Percentiles rank a stretch among this genome's conserved stretches.
phyloP scores from a whole-genome alignment of 148 eudicot genomes.

The Camellia japonica region DNA sequence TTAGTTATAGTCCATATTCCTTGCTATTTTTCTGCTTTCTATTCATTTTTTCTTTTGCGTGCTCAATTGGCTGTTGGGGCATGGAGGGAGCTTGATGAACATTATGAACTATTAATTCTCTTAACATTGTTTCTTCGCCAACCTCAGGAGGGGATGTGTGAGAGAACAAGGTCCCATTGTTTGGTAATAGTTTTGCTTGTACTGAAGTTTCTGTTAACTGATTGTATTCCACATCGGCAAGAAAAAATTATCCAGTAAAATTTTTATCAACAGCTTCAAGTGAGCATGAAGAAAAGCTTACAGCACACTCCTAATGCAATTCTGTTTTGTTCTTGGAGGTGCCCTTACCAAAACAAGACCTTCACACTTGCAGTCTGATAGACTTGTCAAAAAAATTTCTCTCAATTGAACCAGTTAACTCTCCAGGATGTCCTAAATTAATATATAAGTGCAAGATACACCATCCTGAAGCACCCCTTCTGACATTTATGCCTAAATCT shows the following conservation, averaged over 20 bases:
- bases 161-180: not conserved
- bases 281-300: not conserved
- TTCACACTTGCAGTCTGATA: not conserved
- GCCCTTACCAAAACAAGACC: not conserved
- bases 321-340: not conserved
- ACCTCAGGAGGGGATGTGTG: not conserved
- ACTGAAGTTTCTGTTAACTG: not conserved
- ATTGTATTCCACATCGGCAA: not conserved
- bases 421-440: not conserved
- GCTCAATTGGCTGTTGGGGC: not conserved
- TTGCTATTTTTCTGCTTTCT: not conserved
- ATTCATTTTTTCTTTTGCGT: not conserved
- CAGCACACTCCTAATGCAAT: slow-evolving; percentile 1
- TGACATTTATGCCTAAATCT: not conserved
- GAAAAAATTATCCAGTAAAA: not conserved
- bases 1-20: not conserved
- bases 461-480: not conserved
- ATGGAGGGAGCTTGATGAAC: not conserved
- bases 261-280: not conserved
- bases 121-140: not conserved
- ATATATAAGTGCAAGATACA: not conserved
- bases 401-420: not conserved
- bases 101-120: not conserved
- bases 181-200: not conserved
- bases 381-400: not conserved